Conservation (phyloP, 2,329 filamentous ascomycete genomes). For the Allantophomopsis cytisporea region DNA sequence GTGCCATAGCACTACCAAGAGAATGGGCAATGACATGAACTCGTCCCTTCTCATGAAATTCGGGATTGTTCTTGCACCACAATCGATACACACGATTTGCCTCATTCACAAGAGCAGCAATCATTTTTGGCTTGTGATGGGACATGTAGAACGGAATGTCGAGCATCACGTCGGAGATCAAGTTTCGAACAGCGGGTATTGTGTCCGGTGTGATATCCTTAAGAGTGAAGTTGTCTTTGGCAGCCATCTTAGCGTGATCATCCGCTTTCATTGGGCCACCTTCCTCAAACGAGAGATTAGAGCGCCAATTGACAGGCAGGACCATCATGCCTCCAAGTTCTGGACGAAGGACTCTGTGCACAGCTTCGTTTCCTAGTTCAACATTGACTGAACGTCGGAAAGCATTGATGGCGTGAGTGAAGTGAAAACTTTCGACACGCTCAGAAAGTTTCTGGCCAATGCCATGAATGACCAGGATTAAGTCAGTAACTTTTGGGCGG, state of each 20-base stretch:
- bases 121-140: conserved; percentile 91
- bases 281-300: conserved; percentile 78
- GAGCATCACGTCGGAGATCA: conserved; percentile 96
- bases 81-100: conserved; percentile 92
- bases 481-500: conserved; percentile 63
- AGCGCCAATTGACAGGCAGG: conserved; percentile 86
- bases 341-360: conserved; percentile 63
- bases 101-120: conserved; percentile 73
- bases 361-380: conserved; percentile 60
- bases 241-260: conserved; percentile 35
- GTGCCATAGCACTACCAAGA: conserved; percentile 83
- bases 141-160: conserved; percentile 98
- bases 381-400: conserved; percentile 79
- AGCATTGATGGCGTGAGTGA: conserved; percentile 88
- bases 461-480: conserved; percentile 84
- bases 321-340: conserved; percentile 89
- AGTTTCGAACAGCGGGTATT: conserved; percentile 80
- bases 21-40: conserved; percentile 92
- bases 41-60: conserved; percentile 65
- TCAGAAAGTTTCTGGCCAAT: conserved; percentile 96
- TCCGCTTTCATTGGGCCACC: conserved; percentile 46
- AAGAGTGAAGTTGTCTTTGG: conserved; percentile 52
- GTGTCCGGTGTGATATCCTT: conserved; percentile 87
- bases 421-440: conserved; percentile 89
- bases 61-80: conserved; percentile 89